phyloP scores from a whole-genome alignment of 1,139 yeast species.

The Suhomyces anneliseae region DNA sequence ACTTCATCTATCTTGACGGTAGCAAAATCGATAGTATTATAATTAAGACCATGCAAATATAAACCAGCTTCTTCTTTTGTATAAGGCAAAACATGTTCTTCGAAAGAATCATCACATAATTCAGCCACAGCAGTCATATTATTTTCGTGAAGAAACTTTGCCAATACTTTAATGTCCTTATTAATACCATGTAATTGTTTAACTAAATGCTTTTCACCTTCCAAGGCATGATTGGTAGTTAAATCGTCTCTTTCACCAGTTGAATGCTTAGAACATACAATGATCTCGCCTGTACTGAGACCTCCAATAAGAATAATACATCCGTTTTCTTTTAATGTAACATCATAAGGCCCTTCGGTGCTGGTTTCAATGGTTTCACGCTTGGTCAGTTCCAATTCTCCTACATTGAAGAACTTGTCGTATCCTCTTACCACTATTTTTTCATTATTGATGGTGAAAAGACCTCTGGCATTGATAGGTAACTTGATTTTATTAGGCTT shows the following conservation, averaged over 20 bases:
- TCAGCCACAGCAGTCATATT: constrained; percentile 88
- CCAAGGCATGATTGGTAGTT: constrained; percentile 69
- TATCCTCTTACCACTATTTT: constrained; percentile 80
- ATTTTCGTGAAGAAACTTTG: constrained; percentile 46
- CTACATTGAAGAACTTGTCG: constrained; percentile 87
- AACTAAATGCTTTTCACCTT: constrained; percentile 62
- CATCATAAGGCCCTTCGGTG: constrained; percentile 75
- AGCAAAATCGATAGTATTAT: constrained; percentile 59
- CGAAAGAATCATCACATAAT: constrained; percentile 88
- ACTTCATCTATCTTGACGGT: constrained; percentile 69
- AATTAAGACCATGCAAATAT: constrained; percentile 85
- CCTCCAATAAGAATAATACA: constrained; percentile 87
- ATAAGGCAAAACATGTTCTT: constrained; percentile 89
- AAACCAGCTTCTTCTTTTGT: constrained; percentile 68
- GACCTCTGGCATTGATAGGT: constrained; percentile 81
- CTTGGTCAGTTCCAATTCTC: constrained; percentile 58
- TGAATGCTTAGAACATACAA: constrained; percentile 87
- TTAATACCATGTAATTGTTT: constrained; percentile 48
- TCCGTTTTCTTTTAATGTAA: constrained; percentile 89
- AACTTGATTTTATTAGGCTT: constrained; percentile 46
- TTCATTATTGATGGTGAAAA: constrained; percentile 58
- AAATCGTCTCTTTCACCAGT: constrained; percentile 66
- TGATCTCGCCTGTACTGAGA: constrained; percentile 64
- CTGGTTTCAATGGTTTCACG: constrained; percentile 43
- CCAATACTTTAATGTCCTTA: constrained; percentile 51